Evolutionary conservation across 345 rosid species (phyloP), one percentile per base, ranked within the genome.

Genomic region (Murraya paniculata): DNA sequence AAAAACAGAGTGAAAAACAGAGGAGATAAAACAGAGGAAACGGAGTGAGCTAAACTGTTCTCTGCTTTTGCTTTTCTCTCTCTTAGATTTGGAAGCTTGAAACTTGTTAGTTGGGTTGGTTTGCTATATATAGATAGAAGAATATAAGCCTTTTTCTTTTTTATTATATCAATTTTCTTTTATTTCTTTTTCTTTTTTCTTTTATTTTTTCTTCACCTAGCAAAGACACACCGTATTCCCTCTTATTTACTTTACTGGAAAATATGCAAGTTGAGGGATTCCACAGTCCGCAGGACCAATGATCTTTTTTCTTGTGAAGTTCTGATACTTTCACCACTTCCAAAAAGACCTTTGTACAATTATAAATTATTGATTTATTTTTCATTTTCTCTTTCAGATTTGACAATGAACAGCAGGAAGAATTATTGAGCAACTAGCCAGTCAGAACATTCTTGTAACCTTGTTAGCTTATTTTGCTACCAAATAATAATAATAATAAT

Each of bases 61-160:
- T 48, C 84, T 87, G 80, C 68, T 77, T 75, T 31, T 9, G 9
- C 16, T 38, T 33, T 39, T 64, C 14, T 18, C 50, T 18, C 50
- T 38, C 31, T 62, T 22, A 22, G 62, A 58, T 68, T 68, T 50
- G 56, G 22, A 24, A 38, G 64, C n/a, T 22, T 56, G 58, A 79
- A 76, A 70, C 53, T 78, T 21, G 45, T 61, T 71, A n/a, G 76
- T 64, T 79, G 82, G 67, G 57, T 62, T 59, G 41, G 13, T 4
- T 66, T 65, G 50, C 72, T 79, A 85, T 86, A 83, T 90, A 90
- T 88, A 90, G 89, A 66, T 59, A 1, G 45, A 25, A 67, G 59
- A 77, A 85, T 39, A 50, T 6, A 11, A 28, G 36, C 60, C 45
- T 39, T 57, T 77, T 72, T 38, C 1, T 65, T 69, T 64, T 36